Evolutionary conservation across 352 stramenopile genomes (phyloP), one percentile per base, ranked within the genome.

Genomic region (Phytophthora chlamydospora): DNA sequence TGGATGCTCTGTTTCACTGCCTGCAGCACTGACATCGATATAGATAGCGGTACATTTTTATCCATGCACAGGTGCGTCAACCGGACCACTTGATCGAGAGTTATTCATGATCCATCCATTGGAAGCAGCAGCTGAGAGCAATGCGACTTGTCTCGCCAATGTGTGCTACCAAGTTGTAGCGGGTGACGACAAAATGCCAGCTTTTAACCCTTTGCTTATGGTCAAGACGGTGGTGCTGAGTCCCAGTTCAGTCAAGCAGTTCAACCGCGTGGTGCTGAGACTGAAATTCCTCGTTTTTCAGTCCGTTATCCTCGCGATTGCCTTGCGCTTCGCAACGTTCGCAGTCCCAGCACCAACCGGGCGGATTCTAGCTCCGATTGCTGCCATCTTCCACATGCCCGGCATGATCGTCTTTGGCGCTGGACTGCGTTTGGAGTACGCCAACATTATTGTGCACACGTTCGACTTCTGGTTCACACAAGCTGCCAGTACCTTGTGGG

Each of bases 391-490:
- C 3, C 61, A 65, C 6, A 14, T 69, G 41, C 38, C 36, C n/a
- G 46, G 40, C 3, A 56, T 64, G 34, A 10, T 64, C 6, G 35
- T 58, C 0, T 60, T 53, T 24, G 21, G 5, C 36, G 35, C 53
- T 19, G 40, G 49, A 0, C 53, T 69, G 42, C 61, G 54, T 3
- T 19, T 27, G 2, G 61, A 65, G 14, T 65, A 65, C n/a, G 32
- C 54, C 1, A 69, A 65, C 11, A 40, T 61, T 13, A 63, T 65
- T 10, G 2, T 57, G 5, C 42, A 11, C 0, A 65, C 61, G 10
- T 69, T 69, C 27, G 61, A 69, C 2, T 65, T 69, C 24, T 59
- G 61, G 40, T 69, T 69, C 17, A 7, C 56, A 19, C 14, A 56
- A 42, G 16, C 47, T 29, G 17, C 47, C 49, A 65, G 52, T 31